Evolutionary conservation across 1,284 basidiomycete genomes (phyloP), one percentile per base, ranked within the genome.

Genomic region (Xerocomus amazonicus): DNA sequence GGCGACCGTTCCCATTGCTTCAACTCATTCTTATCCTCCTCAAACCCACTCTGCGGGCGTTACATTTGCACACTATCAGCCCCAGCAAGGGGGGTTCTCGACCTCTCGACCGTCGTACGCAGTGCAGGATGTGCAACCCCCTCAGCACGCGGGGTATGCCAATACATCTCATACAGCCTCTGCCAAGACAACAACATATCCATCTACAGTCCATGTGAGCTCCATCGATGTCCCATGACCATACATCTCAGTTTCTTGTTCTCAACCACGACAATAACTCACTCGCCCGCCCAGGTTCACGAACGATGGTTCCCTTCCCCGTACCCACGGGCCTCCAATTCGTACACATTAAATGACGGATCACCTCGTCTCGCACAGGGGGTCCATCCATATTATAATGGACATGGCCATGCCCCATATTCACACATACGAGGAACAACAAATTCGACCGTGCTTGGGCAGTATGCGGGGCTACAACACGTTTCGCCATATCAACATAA

Each of bases 51-150:
- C 62, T 3, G 19, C 60, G 31, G 52, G 58, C 9, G 67, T 70
- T 43, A 67, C 65, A 9, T 67, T 67, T 48, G 68, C 65, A 36
- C 65, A 67, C 43, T 67, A 67, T 53, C 65, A 67, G 16, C 65
- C 65, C 14, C 68, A 70, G 29, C 68, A 64, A 52, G 67, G 65
- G 17, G 67, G 65, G 5, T 67, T 67, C 33, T 70, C 65, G 10
- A 70, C 68, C 31, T 65, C 65, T 45, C 59, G 63, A 17, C 65
- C 65, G 17, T 67, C 68, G 6, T 64, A 67, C 47, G 49, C 58
- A 0, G 45, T 59, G 31, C 56, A 64, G 43, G 66, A 69, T 7
- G 46, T 43, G 14, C 55, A 54, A 43, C 10, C 53, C 16, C 41
- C 57, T 43, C 60, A 57, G 32, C 62, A 60, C 3, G 28, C 53